Conservation (phyloP, 495 filamentous ascomycete species). For the Neurospora tetraspora region DNA sequence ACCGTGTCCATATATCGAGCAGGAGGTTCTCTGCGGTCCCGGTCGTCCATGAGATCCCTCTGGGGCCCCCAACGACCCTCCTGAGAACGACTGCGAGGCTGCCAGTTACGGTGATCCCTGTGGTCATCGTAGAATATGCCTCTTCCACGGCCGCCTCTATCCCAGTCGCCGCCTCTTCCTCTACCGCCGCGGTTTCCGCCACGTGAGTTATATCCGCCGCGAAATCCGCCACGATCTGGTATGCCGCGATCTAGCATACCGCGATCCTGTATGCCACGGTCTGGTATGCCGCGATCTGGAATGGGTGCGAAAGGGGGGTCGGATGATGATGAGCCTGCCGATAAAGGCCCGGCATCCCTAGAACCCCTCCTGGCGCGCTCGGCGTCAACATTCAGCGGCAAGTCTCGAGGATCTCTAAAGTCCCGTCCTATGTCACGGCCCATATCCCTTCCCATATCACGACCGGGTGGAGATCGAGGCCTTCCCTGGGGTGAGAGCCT, state of each 20-base stretch:
- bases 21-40: conserved; percentile 30
- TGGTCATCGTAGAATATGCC: conserved; percentile 48
- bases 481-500: conserved; percentile 37
- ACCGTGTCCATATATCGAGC: conserved; percentile 29
- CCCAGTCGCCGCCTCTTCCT: conserved; percentile 60
- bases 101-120: conserved; percentile 31
- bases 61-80: conserved; percentile 49
- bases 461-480: conserved; percentile 28
- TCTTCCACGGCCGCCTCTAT: conserved; percentile 48
- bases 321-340: conserved; percentile 56
- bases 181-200: conserved; percentile 26
- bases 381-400: conserved; percentile 35
- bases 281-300: conserved; percentile 45
- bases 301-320: conserved; percentile 48
- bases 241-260: conserved; percentile 40
- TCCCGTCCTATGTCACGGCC: conserved; percentile 10
- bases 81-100: conserved; percentile 57
- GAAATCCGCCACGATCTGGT: conserved; percentile 42
- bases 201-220: conserved; percentile 8
- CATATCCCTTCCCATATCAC: conserved; percentile 27
- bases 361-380: conserved; percentile 43
- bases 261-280: not conserved
- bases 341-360: conserved; percentile 47
- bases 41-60: conserved; percentile 29
- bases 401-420: conserved; percentile 25